Base-by-base conservation (phyloP, 2,329 filamentous ascomycete species). In the Truncatella angustata region DNA sequence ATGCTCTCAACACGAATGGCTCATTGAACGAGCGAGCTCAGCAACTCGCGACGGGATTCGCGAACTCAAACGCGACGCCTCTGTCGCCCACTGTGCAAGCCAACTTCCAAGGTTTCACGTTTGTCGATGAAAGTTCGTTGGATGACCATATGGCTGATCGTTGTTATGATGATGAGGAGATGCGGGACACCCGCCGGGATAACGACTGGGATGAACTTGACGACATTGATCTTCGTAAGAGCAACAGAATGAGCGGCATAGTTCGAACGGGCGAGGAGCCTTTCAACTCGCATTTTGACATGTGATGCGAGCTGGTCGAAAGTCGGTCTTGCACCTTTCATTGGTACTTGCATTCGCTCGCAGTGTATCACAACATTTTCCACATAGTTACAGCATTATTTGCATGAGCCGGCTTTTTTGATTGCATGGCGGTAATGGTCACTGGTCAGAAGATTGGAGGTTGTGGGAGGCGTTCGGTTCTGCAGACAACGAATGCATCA, bases 101-200 rank as follows among this genome's bases (percentile, higher is more conserved):
- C 57, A 97, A 97, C 66, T 99, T 99, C 77, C 90, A 94, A 65
- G 94, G 94, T 30, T 99, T 99, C 71, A 99, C 94, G 0, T 99
- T 96, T 69, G 94, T 97, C n/a, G 94, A 97, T 63, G 93, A 97
- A 73, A 97, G 90, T 65, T 90, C 90, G 2, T 86, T 99, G 51
- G 92, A 97, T 49, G 90, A 93, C 57, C 87, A 94, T 59, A 91
- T 90, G 84, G 72, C 74, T 52, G 77, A 66, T 50, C 64, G 73
- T n/a, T n/a, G n/a, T 54, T 70, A 69, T 50, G 76, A 82, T 44
- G 75, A 79, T 47, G 82, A 86, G 56, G 78, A 84, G 21, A 85
- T 85, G 82, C 76, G 81, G 52, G 81, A 86, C 56, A 76, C 72
- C 60, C 66, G 62, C 30, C 63, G 63, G 39, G 77, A 82, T 53